Evolutionary conservation across 2,329 filamentous ascomycete genomes (phyloP).

Genomic region (Drechslerella coelobrocha): DNA sequence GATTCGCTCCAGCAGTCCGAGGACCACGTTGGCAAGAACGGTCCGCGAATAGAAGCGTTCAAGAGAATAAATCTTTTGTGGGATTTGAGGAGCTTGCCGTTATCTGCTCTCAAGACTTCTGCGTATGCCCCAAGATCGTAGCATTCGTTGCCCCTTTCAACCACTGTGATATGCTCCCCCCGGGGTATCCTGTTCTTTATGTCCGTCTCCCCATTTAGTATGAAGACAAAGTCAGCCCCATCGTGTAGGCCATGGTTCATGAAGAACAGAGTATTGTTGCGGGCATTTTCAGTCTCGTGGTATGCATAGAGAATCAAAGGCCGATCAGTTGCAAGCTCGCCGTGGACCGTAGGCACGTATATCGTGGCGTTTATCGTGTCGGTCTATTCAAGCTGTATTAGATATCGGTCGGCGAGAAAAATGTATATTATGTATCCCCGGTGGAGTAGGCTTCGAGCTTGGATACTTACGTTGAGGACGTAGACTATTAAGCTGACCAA

Average conservation of each 20-base stretch:
- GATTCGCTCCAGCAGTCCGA: conserved; percentile 1
- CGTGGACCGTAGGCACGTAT: background rate
- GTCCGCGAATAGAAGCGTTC: conserved; percentile 1
- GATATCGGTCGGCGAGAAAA: too few species aligned
- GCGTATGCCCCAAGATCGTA: conserved; percentile 58
- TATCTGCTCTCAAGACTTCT: conserved; percentile 49
- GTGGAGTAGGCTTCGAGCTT: background rate
- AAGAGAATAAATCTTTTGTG: background rate
- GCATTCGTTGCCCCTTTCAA: conserved; percentile 56
- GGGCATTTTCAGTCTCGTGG: conserved; percentile 56
- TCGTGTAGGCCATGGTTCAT: conserved; percentile 58
- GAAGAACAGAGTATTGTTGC: conserved; percentile 58
- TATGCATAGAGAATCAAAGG: conserved; percentile 57
- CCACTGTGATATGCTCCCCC: conserved; percentile 56
- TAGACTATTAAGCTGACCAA: background rate
- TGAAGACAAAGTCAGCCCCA: conserved; percentile 59
- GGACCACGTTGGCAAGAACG: background rate
- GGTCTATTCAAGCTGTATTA: background rate
- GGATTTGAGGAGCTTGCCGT: background rate
- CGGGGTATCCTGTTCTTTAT: conserved; percentile 54
- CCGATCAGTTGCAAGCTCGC: background rate
- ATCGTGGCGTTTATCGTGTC: background rate
- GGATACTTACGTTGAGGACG: background rate
- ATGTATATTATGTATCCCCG: too few species aligned
- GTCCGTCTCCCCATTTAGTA: conserved; percentile 57